A percentile compares a stretch with the other conserved stretches of the same genome.
Conservation (phyloP, 371 early-diverging fungal species). For the Saksenaea vasiformis region DNA sequence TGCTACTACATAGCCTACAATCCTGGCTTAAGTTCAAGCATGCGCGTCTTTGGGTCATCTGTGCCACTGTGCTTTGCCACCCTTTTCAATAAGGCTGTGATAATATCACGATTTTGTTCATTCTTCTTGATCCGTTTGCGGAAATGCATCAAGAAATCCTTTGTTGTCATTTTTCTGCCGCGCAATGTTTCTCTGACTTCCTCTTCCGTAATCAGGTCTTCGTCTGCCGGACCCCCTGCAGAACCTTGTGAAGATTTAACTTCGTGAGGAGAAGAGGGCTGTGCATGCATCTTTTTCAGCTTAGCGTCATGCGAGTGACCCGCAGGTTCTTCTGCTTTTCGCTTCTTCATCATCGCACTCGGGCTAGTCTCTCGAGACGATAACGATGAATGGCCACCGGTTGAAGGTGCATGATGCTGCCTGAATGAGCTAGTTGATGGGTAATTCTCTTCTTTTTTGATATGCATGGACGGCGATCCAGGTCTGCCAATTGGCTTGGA, state of each 20-base stretch:
- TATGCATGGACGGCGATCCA: constrained; percentile 45
- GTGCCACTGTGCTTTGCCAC: constrained; percentile 58
- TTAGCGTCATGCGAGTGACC: constrained; percentile 7
- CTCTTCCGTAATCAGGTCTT: constrained; percentile 64
- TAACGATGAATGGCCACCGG: constrained; percentile 8
- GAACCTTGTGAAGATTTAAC: neutral
- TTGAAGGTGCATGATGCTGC: neutral
- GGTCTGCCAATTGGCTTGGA: constrained; percentile 49
- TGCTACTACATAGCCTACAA: constrained; percentile 5
- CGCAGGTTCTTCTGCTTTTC: constrained; percentile 25
- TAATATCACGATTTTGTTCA: constrained; percentile 58
- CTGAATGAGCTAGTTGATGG: constrained; percentile 1
- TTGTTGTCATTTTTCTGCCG: constrained; percentile 61
- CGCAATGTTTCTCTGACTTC: constrained; percentile 66
- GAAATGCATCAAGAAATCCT: constrained; percentile 67
- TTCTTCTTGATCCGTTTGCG: constrained; percentile 71
- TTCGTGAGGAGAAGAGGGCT: neutral
- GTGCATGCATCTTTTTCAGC: constrained; percentile 1
- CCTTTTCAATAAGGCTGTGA: constrained; percentile 61
- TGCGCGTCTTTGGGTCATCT: constrained; percentile 43
- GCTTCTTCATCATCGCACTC: constrained; percentile 33
- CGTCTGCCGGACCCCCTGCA: constrained; percentile 16
- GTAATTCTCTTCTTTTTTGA: constrained; percentile 16
- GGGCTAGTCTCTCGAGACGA: constrained; percentile 5
- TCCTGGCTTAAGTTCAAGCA: constrained; percentile 54